phyloP scores from a whole-genome alignment of 768 basidiomycete genomes.

The Obba rivulosa region DNA sequence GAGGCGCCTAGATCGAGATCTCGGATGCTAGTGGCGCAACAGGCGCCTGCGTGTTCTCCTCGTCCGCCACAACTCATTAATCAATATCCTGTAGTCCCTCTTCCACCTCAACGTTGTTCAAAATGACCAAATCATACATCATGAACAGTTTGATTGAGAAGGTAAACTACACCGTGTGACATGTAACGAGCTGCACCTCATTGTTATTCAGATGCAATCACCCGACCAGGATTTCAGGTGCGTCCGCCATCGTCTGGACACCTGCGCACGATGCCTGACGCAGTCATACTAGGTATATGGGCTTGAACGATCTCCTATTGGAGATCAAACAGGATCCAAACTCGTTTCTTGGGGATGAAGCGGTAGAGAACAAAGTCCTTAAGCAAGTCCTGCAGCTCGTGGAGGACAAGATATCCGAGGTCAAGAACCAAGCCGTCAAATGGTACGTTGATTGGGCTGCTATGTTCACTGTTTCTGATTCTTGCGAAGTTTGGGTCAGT shows the following conservation, averaged over 20 bases:
- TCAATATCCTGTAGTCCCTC: conserved; percentile 5
- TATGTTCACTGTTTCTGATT: background rate
- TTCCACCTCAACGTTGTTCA: conserved; percentile 3
- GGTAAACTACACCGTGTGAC: conserved; percentile 30
- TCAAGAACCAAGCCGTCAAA: conserved; percentile 96
- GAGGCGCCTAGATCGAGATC: conserved; percentile 2
- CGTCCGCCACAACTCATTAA: conserved; percentile 11
- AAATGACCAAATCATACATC: conserved; percentile 79
- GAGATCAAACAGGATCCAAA: conserved; percentile 78
- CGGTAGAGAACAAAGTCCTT: conserved; percentile 78
- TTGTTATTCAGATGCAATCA: conserved; percentile 67
- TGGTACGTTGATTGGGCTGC: conserved; percentile 48
- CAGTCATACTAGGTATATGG: conserved; percentile 74
- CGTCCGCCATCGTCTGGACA: conserved; percentile 16
- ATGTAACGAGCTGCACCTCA: conserved; percentile 3
- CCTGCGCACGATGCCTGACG: conserved; percentile 11
- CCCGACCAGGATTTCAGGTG: conserved; percentile 89
- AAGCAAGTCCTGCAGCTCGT: conserved; percentile 81
- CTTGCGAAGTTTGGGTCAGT: conserved; percentile 65
- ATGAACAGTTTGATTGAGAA: conserved; percentile 86
- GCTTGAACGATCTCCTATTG: conserved; percentile 87
- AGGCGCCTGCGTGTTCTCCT: background rate
- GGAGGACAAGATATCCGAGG: conserved; percentile 95
- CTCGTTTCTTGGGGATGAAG: conserved; percentile 80
- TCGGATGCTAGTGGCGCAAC: background rate